Evolutionary conservation across 257 asterid genomes (phyloP).

Genomic region (Knoxia roxburghii): DNA sequence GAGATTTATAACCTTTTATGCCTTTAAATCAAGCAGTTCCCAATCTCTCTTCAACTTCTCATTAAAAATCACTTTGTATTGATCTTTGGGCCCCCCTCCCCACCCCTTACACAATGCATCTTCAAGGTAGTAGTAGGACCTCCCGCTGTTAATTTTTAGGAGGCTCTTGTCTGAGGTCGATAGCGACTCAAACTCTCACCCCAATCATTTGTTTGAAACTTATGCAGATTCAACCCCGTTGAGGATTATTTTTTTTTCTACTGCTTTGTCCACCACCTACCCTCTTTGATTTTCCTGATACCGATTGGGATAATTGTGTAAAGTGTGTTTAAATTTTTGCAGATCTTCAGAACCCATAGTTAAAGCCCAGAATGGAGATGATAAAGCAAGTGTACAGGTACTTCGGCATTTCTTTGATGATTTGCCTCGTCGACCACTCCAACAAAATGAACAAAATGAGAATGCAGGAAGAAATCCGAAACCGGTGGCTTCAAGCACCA

Average conservation of each 20-base stretch:
- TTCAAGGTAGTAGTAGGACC: constrained; percentile 37
- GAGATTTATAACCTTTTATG: constrained; percentile 1
- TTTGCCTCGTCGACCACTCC: constrained; percentile 58
- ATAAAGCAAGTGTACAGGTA: constrained; percentile 31
- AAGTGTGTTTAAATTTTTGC: constrained; percentile 4
- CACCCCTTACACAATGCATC: no score
- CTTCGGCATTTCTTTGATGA: constrained; percentile 76
- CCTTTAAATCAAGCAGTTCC: constrained; percentile 5
- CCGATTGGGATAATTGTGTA: background rate
- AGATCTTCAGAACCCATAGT: constrained; percentile 44
- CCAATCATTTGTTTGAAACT: constrained; percentile 31
- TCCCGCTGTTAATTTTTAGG: background rate
- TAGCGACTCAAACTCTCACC: constrained; percentile 33
- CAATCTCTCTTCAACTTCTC: constrained; percentile 17
- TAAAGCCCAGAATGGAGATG: constrained; percentile 29
- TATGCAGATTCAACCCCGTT: no score
- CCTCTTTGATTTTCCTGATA: background rate
- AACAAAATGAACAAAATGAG: constrained; percentile 38
- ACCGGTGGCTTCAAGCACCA: constrained; percentile 35
- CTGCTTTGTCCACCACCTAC: no score
- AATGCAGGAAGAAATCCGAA: constrained; percentile 15
- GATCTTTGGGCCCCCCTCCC: constrained; percentile 45
- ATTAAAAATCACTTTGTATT: constrained; percentile 29
- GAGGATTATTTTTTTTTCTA: no score
- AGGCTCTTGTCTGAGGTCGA: constrained; percentile 14